Conservation (phyloP, 208 protist genomes). For the Trypanosoma lewisi region DNA sequence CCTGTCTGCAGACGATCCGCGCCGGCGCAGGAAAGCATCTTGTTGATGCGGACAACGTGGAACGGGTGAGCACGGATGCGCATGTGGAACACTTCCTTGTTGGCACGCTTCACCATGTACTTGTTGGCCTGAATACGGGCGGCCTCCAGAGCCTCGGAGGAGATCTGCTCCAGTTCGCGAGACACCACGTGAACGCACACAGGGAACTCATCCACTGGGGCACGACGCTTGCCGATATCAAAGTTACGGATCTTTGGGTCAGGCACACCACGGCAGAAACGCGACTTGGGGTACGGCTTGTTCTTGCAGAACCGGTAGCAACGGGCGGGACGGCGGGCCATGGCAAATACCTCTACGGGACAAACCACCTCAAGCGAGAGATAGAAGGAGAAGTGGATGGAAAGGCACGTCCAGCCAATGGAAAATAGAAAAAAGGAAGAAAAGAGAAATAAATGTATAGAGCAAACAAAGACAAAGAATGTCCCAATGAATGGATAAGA, state of each 20-base stretch:
- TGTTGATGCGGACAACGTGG: slow-evolving; percentile 99
- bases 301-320: slow-evolving; percentile 68
- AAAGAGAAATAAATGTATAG: background rate
- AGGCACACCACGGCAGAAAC: slow-evolving; percentile 99
- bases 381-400: background rate
- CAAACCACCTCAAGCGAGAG: slow-evolving; percentile 17
- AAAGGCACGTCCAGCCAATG: background rate
- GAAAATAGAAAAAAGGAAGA: slow-evolving; percentile 5
- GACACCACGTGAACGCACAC: slow-evolving; percentile 97
- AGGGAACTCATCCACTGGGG: slow-evolving; percentile 96
- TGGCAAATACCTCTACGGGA: slow-evolving; percentile 95
- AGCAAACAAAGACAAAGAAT: background rate
- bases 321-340: slow-evolving; percentile 51
- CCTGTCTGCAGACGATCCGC: slow-evolving; percentile 99
- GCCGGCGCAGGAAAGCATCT: slow-evolving; percentile 99
- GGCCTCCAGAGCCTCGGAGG: slow-evolving; percentile 98
- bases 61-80: slow-evolving; percentile 98
- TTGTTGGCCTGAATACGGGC: slow-evolving; percentile 99
- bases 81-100: slow-evolving; percentile 99
- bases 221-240: slow-evolving; percentile 98
- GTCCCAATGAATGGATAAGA: background rate
- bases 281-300: slow-evolving; percentile 75
- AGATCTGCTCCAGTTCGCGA: slow-evolving; percentile 98
- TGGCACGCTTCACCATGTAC: slow-evolving; percentile 97
- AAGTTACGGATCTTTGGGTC: slow-evolving; percentile 98